A percentile compares a stretch with the other conserved stretches of the same genome.
Evolutionary conservation across 2,329 filamentous ascomycete genomes (phyloP).

Genomic region (Fusarium liriodendri): DNA sequence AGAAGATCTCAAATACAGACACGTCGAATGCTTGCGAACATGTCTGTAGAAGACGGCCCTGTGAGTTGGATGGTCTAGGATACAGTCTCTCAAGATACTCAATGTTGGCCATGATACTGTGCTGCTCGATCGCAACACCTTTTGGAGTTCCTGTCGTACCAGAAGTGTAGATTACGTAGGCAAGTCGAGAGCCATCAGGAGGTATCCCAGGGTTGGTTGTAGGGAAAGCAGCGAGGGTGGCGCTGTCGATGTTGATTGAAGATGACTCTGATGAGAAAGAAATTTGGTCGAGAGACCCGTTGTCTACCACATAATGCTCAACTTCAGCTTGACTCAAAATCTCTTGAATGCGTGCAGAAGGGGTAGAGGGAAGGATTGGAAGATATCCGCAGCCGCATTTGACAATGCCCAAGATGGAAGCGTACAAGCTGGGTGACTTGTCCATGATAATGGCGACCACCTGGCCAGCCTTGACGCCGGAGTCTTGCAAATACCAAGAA

Average conservation of each 20-base stretch:
- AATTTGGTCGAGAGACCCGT: constrained; percentile 30
- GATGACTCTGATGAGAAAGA: constrained; percentile 23
- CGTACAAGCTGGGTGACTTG: constrained; percentile 79
- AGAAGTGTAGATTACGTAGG: constrained; percentile 86
- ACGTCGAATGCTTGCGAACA: constrained; percentile 90
- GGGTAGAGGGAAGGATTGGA: constrained; percentile 81
- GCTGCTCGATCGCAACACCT: constrained; percentile 81
- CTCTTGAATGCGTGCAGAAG: constrained; percentile 66
- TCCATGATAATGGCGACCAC: constrained; percentile 82
- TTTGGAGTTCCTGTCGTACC: constrained; percentile 86
- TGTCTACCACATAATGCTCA: constrained; percentile 56
- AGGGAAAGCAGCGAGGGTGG: constrained; percentile 44
- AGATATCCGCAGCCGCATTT: constrained; percentile 84
- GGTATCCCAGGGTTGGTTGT: constrained; percentile 51
- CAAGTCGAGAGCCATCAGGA: constrained; percentile 62
- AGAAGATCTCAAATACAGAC: constrained; percentile 92
- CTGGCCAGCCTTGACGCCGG: constrained; percentile 61
- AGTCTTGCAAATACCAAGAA: constrained; percentile 63
- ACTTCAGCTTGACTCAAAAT: constrained; percentile 73
- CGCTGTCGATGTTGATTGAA: constrained; percentile 50
- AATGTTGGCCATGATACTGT: constrained; percentile 83
- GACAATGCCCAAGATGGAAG: constrained; percentile 77
- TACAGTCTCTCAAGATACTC: constrained; percentile 74
- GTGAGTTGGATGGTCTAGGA: constrained; percentile 55
- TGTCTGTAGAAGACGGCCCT: constrained; percentile 78